These are phyloP conservation scores for Hypoxylon rubiginosum DNA, from an alignment of 2,329 filamentous ascomycete species.

Conservation along the genomic window DNA sequence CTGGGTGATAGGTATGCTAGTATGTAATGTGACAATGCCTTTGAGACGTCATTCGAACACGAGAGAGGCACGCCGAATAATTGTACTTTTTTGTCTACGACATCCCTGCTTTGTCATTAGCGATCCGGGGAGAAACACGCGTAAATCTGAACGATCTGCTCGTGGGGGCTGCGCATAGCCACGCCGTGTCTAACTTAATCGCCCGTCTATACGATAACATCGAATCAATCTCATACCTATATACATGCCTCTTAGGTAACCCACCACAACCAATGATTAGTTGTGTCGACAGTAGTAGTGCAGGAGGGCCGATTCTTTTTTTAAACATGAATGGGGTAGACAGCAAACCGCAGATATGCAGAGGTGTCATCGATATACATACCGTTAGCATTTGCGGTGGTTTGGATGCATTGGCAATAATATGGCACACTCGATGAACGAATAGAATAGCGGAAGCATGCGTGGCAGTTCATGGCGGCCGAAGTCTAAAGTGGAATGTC, in stretches of 20 bases:
- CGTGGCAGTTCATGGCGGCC: conserved; percentile 21
- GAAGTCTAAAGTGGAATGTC: conserved; percentile 25
- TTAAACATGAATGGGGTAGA: conserved; percentile 4
- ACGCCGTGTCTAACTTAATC: conserved; percentile 1
- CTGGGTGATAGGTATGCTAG: not conserved
- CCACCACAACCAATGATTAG: not conserved
- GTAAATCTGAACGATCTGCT: conserved; percentile 3
- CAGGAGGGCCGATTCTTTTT: conserved; percentile 13
- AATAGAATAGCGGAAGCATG: conserved; percentile 20
- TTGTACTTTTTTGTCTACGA: not conserved
- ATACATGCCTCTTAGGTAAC: no score
- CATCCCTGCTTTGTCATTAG: not conserved
- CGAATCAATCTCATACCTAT: conserved; percentile 15
- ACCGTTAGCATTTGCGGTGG: conserved; percentile 10
- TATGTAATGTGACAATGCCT: not conserved
- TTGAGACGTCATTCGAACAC: conserved; percentile 1
- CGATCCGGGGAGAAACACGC: not conserved
- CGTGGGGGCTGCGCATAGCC: conserved; percentile 17
- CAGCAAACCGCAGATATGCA: conserved; percentile 18
- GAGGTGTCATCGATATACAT: not conserved
- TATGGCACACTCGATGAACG: conserved; percentile 13
- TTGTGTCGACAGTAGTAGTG: not conserved
- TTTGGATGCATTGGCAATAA: conserved; percentile 10
- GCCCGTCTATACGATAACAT: not conserved
- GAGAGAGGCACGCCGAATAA: not conserved